Percentiles rank a stretch among this genome's conserved stretches.
phyloP scores from a whole-genome alignment of 306 rosid genomes.

The Fagus sylvatica region DNA sequence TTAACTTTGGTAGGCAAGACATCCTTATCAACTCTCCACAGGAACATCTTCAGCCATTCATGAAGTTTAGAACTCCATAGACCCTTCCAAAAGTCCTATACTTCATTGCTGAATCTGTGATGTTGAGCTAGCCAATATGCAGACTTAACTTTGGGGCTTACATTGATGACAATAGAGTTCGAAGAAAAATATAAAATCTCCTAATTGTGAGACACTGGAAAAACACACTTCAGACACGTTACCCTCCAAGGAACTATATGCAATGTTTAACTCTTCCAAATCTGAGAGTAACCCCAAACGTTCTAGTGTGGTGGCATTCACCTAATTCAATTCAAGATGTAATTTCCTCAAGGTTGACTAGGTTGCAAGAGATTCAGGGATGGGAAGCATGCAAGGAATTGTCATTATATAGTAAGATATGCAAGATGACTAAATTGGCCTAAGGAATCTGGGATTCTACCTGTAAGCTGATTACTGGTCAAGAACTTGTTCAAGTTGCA shows the following conservation, averaged over 20 bases:
- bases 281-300: constrained; percentile 19
- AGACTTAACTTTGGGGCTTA: too few species aligned
- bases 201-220: background rate
- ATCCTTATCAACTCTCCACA: too few species aligned
- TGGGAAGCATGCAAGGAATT: constrained; percentile 29
- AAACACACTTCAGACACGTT: constrained; percentile 25
- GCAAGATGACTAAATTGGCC: constrained; percentile 19
- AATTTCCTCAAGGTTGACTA: constrained; percentile 21
- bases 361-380: constrained; percentile 36
- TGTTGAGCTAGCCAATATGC: too few species aligned
- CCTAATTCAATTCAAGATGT: constrained; percentile 14
- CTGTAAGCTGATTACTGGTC: background rate
- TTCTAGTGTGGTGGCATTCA: constrained; percentile 4
- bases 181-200: too few species aligned
- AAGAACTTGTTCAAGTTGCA: background rate
- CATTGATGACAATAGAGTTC: too few species aligned
- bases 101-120: too few species aligned
- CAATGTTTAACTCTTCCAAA: background rate
- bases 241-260: constrained; percentile 22
- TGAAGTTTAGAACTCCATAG: too few species aligned
- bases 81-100: too few species aligned
- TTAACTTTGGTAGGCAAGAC: too few species aligned
- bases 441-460: constrained; percentile 24
- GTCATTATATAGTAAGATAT: background rate
- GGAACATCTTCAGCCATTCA: too few species aligned